Base-by-base conservation (phyloP, 768 basidiomycete genomes). In the Chalciporus chontae region DNA sequence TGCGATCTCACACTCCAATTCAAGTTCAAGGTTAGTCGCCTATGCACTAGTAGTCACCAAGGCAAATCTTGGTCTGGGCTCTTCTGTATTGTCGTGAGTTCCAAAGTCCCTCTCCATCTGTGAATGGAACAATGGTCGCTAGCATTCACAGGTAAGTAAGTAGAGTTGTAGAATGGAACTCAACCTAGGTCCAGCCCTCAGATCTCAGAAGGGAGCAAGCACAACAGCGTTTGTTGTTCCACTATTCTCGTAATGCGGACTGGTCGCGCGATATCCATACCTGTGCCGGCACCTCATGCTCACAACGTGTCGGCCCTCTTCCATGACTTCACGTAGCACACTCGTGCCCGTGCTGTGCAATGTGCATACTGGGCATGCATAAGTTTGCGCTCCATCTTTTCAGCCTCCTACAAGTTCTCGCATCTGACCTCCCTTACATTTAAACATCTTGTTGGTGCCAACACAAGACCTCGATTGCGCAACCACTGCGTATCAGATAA, bases 341-440 rank as follows among this genome's bases (percentile, higher is more conserved):
- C 66, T 67, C 66, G 68, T 67, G 66, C 43, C 44, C 21, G 43
- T 64, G 63, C 66, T 61, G 63, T 55, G 62, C 55, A 50, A 40
- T 52, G 51, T 43, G 15, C 53, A n/a, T 45, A 60, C 34, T 53
- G 51, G 37, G 51, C 61, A 58, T 64, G 65, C 58, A 48, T 29
- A 50, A 66, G 58, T 42, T 56, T 63, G 50, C 56, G 58, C 62
- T 27, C 45, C 52, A 52, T 57, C 50, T 55, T 50, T 57, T 52
- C 54, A 45, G 31, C 57, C 51, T 46, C 52, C 18, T 52, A 45
- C 56, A 23, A 39, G 36, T 45, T 41, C 53, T 55, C 51, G 56
- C 51, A 23, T 40, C 41, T 36, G 29, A 26, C 51, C 44, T 38
- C 27, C 45, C 39, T 46, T 44, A 14, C 51, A 23, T 37, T 37